These are phyloP conservation scores for Penicillium sp. DNA, from an alignment of 2,329 filamentous ascomycete genomes.

Conservation along the genomic window DNA sequence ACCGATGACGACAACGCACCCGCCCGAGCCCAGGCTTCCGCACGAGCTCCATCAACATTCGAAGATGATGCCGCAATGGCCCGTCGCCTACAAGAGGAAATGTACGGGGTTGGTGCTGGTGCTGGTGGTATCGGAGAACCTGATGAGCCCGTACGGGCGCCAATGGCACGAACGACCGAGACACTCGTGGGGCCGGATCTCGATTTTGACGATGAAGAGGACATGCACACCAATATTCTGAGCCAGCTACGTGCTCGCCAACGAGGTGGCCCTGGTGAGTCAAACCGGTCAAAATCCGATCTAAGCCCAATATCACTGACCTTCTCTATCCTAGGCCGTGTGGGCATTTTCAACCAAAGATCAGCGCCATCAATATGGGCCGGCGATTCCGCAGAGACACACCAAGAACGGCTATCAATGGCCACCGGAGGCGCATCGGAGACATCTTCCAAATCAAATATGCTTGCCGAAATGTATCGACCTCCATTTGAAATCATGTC, in stretches of 20 bases:
- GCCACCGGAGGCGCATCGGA: slow-evolving; percentile 68
- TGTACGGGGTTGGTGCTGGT: slow-evolving; percentile 63
- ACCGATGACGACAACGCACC: slow-evolving; percentile 70
- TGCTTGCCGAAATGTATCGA: slow-evolving; percentile 87
- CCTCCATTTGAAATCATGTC: slow-evolving; percentile 91
- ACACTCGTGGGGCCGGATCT: slow-evolving; percentile 77
- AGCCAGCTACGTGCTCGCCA: slow-evolving; percentile 62
- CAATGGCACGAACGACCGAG: slow-evolving; percentile 88
- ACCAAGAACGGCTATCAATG: slow-evolving; percentile 57
- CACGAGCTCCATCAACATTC: slow-evolving; percentile 51
- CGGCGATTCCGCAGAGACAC: slow-evolving; percentile 51
- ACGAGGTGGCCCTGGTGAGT: slow-evolving; percentile 35
- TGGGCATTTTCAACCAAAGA: slow-evolving; percentile 71
- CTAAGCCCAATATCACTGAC: slow-evolving; percentile 8
- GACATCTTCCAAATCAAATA: slow-evolving; percentile 68
- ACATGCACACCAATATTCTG: slow-evolving; percentile 63
- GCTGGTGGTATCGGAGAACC: slow-evolving; percentile 35
- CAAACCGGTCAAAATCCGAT: neutral
- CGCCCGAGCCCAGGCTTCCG: slow-evolving; percentile 6
- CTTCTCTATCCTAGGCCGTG: slow-evolving; percentile 39
- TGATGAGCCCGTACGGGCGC: slow-evolving; percentile 74
- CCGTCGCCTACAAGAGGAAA: slow-evolving; percentile 84
- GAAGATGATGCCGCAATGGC: slow-evolving; percentile 96
- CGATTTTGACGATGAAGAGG: slow-evolving; percentile 57
- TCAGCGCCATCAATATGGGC: slow-evolving; percentile 62